Percentiles rank a stretch among this genome's conserved stretches.
Conservation (phyloP, 176 grass and related monocot genomes). For the Eragrostis nindensis region DNA sequence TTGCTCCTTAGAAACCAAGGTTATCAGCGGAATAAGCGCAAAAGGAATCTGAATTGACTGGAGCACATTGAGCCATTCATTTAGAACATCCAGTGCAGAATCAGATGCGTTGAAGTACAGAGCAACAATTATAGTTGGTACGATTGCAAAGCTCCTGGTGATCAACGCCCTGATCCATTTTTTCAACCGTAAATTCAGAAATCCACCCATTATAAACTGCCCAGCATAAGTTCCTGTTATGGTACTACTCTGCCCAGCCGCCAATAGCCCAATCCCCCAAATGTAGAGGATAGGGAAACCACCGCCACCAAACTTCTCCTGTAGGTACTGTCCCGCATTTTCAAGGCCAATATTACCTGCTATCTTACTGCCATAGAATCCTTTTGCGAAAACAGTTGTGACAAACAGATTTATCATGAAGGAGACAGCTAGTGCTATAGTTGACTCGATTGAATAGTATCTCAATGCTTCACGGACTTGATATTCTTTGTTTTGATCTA, state of each 20-base stretch:
- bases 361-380: conserved; percentile 86
- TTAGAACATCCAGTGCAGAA: conserved; percentile 86
- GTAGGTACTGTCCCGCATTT: conserved; percentile 91
- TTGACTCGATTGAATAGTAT: conserved; percentile 98
- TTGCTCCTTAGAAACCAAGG: conserved; percentile 89
- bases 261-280: conserved; percentile 92
- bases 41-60: conserved; percentile 98
- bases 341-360: conserved; percentile 86
- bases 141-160: conserved; percentile 89
- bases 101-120: conserved; percentile 82
- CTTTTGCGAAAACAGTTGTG: conserved; percentile 92
- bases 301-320: conserved; percentile 88
- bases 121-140: conserved; percentile 90
- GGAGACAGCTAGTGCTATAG: conserved; percentile 72
- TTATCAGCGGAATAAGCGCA: conserved; percentile 88
- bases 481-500: conserved; percentile 85
- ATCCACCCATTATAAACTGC: conserved; percentile 99
- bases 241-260: conserved; percentile 93
- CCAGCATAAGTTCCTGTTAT: conserved; percentile 98
- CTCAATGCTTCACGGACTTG: conserved; percentile 88
- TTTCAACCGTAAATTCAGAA: conserved; percentile 84
- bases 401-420: conserved; percentile 98
- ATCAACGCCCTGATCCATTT: conserved; percentile 95
- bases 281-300: conserved; percentile 91
- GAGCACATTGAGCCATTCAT: conserved; percentile 97